Percentiles rank a stretch among this genome's conserved stretches.
Evolutionary conservation across 2,329 filamentous ascomycete genomes (phyloP).

Genomic region (Verticillium alfalfae): DNA sequence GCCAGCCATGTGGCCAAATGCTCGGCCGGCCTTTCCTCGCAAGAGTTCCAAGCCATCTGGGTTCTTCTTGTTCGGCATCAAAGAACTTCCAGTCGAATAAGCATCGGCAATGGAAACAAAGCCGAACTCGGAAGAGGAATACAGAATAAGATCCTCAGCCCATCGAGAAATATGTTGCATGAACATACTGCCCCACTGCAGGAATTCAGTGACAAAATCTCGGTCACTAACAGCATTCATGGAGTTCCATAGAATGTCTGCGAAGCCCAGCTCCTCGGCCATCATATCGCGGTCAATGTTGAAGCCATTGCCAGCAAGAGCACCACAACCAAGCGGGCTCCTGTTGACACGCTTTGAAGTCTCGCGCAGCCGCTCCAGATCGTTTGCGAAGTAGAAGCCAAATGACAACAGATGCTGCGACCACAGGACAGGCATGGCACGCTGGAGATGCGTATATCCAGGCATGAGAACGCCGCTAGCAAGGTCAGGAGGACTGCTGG

Average conservation of each 20-base stretch:
- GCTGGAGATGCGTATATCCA: constrained; percentile 83
- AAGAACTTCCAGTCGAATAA: constrained; percentile 68
- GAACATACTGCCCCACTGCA: constrained; percentile 74
- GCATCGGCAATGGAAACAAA: constrained; percentile 73
- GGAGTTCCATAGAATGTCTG: constrained; percentile 68
- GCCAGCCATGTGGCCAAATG: constrained; percentile 77
- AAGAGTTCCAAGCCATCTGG: constrained; percentile 67
- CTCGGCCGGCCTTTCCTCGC: constrained; percentile 68
- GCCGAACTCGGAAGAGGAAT: constrained; percentile 69
- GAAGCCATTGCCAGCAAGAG: constrained; percentile 78
- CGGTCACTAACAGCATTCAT: constrained; percentile 72
- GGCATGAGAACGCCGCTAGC: constrained; percentile 66
- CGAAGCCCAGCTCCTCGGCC: constrained; percentile 76
- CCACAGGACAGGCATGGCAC: constrained; percentile 77
- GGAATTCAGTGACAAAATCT: constrained; percentile 76
- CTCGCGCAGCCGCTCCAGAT: constrained; percentile 73
- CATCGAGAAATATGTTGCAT: constrained; percentile 77
- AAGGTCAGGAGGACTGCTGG: too few relatives aligned
- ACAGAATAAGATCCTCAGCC: constrained; percentile 84
- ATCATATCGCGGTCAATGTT: constrained; percentile 74
- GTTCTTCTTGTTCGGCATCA: constrained; percentile 87
- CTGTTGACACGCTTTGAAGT: constrained; percentile 69
- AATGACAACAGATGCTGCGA: constrained; percentile 66
- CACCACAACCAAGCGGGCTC: constrained; percentile 67
- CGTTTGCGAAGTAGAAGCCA: constrained; percentile 63